Conservation (phyloP, 2,329 filamentous ascomycete genomes). For the Botryotinia globosa region DNA sequence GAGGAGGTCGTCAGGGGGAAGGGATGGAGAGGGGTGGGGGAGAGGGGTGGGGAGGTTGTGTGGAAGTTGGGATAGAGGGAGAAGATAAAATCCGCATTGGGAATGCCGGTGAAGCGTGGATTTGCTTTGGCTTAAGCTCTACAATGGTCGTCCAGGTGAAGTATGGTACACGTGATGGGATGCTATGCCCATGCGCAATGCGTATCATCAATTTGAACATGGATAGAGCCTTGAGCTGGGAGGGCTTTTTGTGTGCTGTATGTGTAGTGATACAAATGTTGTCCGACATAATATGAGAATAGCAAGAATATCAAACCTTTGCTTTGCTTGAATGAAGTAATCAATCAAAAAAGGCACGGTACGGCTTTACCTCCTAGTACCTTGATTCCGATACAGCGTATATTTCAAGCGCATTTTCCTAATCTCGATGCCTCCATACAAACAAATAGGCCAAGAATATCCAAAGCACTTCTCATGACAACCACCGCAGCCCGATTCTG, state of each 20-base stretch:
- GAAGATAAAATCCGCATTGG: neutral
- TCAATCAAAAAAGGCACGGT: neutral
- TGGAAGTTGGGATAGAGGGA: slow-evolving; percentile 23
- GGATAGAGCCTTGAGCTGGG: neutral
- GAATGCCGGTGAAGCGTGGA: neutral
- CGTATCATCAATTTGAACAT: neutral
- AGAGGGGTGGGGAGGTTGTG: slow-evolving; percentile 29
- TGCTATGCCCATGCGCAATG: neutral
- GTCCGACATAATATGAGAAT: neutral
- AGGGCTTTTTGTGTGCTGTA: neutral
- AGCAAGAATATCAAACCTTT: neutral
- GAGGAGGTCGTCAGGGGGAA: slow-evolving; percentile 27
- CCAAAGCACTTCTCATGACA: neutral
- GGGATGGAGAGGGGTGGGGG: slow-evolving; percentile 32
- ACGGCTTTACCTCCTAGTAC: neutral
- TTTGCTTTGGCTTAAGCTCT: neutral
- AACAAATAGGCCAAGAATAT: neutral
- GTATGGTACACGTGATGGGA: neutral
- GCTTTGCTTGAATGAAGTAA: neutral
- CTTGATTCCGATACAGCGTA: neutral
- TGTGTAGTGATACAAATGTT: neutral
- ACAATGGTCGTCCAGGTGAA: neutral
- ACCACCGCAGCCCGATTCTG: neutral
- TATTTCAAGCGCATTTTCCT: neutral
- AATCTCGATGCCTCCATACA: neutral